A percentile compares a stretch with the other conserved stretches of the same genome.
Conservation (phyloP, 192 early-diverging fungal genomes). For the Podila clonocystis region DNA sequence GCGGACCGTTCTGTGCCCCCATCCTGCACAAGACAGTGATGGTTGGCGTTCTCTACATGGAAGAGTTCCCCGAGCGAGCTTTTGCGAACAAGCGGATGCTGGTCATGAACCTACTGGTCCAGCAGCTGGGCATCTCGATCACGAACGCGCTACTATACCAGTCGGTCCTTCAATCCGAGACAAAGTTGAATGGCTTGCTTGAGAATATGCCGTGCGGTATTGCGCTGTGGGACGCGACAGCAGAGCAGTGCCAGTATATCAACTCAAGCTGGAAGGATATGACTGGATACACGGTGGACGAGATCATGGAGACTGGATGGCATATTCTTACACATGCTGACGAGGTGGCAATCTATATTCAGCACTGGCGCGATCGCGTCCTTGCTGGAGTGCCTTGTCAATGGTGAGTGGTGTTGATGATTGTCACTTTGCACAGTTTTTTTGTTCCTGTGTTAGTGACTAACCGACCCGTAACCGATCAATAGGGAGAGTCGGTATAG, state of each 20-base stretch:
- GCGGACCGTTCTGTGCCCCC: constrained; percentile 57
- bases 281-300: constrained; percentile 38
- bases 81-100: constrained; percentile 52
- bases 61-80: constrained; percentile 59
- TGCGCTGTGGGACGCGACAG: constrained; percentile 45
- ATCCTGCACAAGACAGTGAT: constrained; percentile 56
- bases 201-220: constrained; percentile 53
- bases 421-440: background rate
- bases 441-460: background rate
- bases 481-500: constrained; percentile 46
- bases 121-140: constrained; percentile 62
- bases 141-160: constrained; percentile 60
- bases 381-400: constrained; percentile 35
- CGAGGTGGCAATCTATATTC: constrained; percentile 23
- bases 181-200: constrained; percentile 40
- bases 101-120: constrained; percentile 58
- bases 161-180: constrained; percentile 50
- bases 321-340: constrained; percentile 25
- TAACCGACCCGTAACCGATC: background rate
- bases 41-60: constrained; percentile 57
- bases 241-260: constrained; percentile 38
- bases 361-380: constrained; percentile 44
- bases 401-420: constrained; percentile 14
- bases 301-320: constrained; percentile 42
- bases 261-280: constrained; percentile 50